These are phyloP conservation scores for Talinum fruticosum DNA, from an alignment of 148 eudicot species.

Conservation along the genomic window DNA sequence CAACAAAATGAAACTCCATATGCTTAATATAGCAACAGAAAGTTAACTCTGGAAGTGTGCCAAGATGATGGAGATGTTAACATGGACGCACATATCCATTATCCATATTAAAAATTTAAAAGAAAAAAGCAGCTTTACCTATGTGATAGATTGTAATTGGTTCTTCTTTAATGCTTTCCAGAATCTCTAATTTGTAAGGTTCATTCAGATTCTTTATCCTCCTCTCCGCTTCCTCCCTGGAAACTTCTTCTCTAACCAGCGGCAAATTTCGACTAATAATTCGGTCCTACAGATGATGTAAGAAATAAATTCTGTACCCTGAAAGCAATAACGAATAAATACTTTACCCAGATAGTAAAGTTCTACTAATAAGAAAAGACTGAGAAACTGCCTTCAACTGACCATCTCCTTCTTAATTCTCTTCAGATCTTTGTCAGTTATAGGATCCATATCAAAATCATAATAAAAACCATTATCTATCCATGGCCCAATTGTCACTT, in stretches of 20 bases:
- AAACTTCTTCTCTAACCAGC: constrained; percentile 86
- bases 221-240: constrained; percentile 85
- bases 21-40: neutral
- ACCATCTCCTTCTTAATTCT: constrained; percentile 99
- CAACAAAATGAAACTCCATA: neutral
- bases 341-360: constrained; percentile 32
- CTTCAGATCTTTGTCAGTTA: constrained; percentile 91
- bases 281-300: constrained; percentile 94
- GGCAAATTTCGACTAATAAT: constrained; percentile 89
- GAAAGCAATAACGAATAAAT: constrained; percentile 52
- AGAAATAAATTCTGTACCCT: constrained; percentile 67
- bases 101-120: neutral
- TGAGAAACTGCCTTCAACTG: constrained; percentile 33
- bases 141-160: constrained; percentile 96
- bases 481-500: constrained; percentile 99
- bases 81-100: neutral
- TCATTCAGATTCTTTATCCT: constrained; percentile 81
- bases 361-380: constrained; percentile 8
- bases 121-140: constrained; percentile 36
- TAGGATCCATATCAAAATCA: constrained; percentile 95
- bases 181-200: constrained; percentile 89
- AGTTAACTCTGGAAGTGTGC: neutral
- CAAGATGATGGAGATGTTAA: neutral
- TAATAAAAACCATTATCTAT: constrained; percentile 97
- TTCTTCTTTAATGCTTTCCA: constrained; percentile 83